Conservation (phyloP, 805 yeast genomes). For the Zygosaccharomyces bailii region DNA sequence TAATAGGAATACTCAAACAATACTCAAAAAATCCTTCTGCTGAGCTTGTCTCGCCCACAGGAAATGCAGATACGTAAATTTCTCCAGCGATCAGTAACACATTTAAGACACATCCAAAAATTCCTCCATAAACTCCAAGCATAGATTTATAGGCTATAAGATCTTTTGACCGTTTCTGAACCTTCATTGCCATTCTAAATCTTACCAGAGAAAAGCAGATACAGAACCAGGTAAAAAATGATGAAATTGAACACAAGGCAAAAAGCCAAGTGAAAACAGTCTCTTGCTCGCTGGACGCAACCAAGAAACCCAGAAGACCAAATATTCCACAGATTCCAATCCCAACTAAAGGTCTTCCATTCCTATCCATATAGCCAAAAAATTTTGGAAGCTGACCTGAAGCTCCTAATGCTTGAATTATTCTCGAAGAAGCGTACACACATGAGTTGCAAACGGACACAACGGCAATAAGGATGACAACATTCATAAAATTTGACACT, state of each 20-base stretch:
- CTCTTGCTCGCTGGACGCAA: slow-evolving; percentile 49
- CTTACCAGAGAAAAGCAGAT: slow-evolving; percentile 58
- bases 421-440: slow-evolving; percentile 65
- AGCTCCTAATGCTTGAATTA: slow-evolving; percentile 57
- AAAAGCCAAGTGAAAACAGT: slow-evolving; percentile 62
- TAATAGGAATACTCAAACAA: slow-evolving; percentile 62
- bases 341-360: slow-evolving; percentile 64
- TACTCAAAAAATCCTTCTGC: slow-evolving; percentile 61
- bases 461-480: slow-evolving; percentile 62
- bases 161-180: slow-evolving; percentile 63
- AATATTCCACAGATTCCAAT: slow-evolving; percentile 47
- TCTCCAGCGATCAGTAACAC: slow-evolving; percentile 64
- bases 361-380: slow-evolving; percentile 58
- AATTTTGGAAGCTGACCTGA: slow-evolving; percentile 60
- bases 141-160: slow-evolving; percentile 68
- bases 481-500: slow-evolving; percentile 65
- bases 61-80: slow-evolving; percentile 80
- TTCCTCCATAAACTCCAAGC: slow-evolving; percentile 67
- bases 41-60: slow-evolving; percentile 50
- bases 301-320: slow-evolving; percentile 57
- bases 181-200: slow-evolving; percentile 58
- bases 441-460: slow-evolving; percentile 70
- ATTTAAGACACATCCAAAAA: slow-evolving; percentile 53
- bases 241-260: slow-evolving; percentile 58
- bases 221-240: slow-evolving; percentile 61